Evolutionary conservation across 2,329 filamentous ascomycete species (phyloP), one percentile per base, ranked within the genome.

Genomic region (Beauveria sp.): DNA sequence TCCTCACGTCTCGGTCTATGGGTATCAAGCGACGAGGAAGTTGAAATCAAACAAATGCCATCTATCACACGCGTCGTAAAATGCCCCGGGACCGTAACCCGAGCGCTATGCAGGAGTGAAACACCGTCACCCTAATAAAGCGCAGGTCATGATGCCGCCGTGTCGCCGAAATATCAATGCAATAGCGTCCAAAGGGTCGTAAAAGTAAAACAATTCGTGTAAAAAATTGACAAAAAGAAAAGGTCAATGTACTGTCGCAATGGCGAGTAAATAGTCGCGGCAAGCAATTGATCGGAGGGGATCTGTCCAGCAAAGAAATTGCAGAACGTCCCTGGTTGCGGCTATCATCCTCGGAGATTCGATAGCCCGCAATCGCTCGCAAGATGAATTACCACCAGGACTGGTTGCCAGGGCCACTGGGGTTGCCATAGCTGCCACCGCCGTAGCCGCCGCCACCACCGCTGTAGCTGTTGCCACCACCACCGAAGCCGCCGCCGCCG

Each of bases 341-440:
- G n/a, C 42, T 30, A 47, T 20, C 58, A 28, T 18, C 3, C 38
- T 49, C 16, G 12, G 4, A 16, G 28, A 26, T 22, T 9, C 3
- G 40, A 42, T 47, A 38, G 40, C 50, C 34, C 26, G n/a, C 26
- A 43, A 28, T 22, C 5, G 22, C 22, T 18, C 10, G 20, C 20
- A 28, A 26, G 14, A 40, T 60, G 6, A 63, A 75, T 79, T 83
- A 85, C 82, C 82, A 91, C 88, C 88, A 87, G 65, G 81, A 86
- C 72, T 86, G 85, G 70, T 84, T 83, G 63, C 84, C 84, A 51
- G 79, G 79, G 68, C 87, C 87, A 77, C 89, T 88, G 74, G 88
- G 87, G 76, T 90, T 90, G 74, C 84, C 75, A 64, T 84, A 83
- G 59, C 80, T 76, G 57, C 76, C 75, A 59, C 73, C 71, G 54